Evolutionary conservation across 108 stramenopile species (phyloP).

Genomic region (Cyclotella atomus): DNA sequence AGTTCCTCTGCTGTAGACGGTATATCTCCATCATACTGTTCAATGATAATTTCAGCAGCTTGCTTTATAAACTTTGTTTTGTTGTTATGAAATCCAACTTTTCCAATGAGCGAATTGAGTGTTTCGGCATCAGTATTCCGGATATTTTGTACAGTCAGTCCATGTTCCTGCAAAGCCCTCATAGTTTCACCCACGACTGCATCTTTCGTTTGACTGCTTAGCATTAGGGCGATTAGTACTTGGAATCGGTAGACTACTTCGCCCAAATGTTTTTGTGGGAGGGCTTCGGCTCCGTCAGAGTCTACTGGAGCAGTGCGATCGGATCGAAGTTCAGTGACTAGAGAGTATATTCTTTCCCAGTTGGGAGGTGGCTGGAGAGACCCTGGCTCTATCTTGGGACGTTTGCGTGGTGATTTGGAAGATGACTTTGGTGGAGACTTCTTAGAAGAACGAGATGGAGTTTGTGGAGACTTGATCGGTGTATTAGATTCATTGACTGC

Average conservation of each 20-base stretch:
- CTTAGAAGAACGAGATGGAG: not conserved
- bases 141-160: conserved; percentile 74
- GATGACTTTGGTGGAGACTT: conserved; percentile 20
- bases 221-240: conserved; percentile 84
- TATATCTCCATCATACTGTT: conserved; percentile 78
- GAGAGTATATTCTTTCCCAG: conserved; percentile 69
- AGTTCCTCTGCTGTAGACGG: conserved; percentile 75
- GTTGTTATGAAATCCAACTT: conserved; percentile 93
- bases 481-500: not conserved
- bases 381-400: conserved; percentile 51
- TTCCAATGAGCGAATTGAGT: conserved; percentile 69
- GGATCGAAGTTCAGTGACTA: conserved; percentile 80
- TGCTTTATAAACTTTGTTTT: conserved; percentile 89
- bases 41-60: conserved; percentile 61
- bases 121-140: conserved; percentile 47
- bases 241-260: conserved; percentile 70
- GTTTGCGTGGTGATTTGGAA: conserved; percentile 44
- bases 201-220: conserved; percentile 94
- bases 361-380: conserved; percentile 57
- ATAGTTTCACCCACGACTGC: conserved; percentile 83
- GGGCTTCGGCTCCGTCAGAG: conserved; percentile 74
- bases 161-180: conserved; percentile 64
- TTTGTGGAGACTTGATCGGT: conserved; percentile 13
- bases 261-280: conserved; percentile 54
- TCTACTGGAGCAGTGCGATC: conserved; percentile 88